These are phyloP conservation scores for Artemisia argyi DNA, from an alignment of 129 eudicot genomes.

Conservation along the genomic window DNA sequence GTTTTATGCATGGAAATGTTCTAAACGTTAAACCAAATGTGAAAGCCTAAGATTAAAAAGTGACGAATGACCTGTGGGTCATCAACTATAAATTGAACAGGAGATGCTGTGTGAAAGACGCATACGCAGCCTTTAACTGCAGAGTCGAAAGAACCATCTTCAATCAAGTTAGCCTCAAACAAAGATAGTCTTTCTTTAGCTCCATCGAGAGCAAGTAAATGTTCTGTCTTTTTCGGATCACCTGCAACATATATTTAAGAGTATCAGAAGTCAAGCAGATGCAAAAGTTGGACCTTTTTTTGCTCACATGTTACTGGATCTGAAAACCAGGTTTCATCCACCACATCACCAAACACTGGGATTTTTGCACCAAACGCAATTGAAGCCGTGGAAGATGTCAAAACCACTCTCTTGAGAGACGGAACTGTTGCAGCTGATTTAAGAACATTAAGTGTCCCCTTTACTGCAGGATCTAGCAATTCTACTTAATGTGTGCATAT, in stretches of 20 bases:
- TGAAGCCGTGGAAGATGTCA: conserved; percentile 12
- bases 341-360: conserved; percentile 30
- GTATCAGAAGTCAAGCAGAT: too few relatives aligned
- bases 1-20: too few relatives aligned
- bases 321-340: conserved; percentile 58
- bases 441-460: conserved; percentile 42
- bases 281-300: too few relatives aligned
- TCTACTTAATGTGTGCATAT: conserved; percentile 25
- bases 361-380: conserved; percentile 12
- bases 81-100: too few relatives aligned
- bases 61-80: too few relatives aligned
- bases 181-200: not conserved
- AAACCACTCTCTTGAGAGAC: conserved; percentile 12
- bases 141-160: too few relatives aligned
- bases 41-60: too few relatives aligned
- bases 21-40: too few relatives aligned
- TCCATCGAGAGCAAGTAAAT: too few relatives aligned
- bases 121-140: not conserved
- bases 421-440: conserved; percentile 16
- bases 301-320: conserved; percentile 42
- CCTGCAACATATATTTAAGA: too few relatives aligned
- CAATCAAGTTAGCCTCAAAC: not conserved
- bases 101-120: too few relatives aligned
- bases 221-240: too few relatives aligned
- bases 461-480: conserved; percentile 9